Conservation (phyloP, 1,284 basidiomycete genomes). For the Boletus semigastroideus region DNA sequence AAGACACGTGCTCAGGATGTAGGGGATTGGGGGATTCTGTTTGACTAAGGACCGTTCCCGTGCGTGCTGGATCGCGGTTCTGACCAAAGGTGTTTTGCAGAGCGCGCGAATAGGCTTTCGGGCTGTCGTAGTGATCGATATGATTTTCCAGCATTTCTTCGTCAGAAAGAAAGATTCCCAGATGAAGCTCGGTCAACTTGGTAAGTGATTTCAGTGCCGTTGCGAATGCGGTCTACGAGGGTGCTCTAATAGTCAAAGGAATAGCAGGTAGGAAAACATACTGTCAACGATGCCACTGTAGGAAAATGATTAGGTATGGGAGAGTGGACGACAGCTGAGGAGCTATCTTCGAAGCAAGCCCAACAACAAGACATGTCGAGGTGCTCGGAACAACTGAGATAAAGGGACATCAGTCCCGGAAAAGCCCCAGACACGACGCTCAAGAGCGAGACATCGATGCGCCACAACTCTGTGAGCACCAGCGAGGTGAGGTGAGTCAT, state of each 20-base stretch:
- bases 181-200: constrained; percentile 50
- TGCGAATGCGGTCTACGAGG: constrained; percentile 29
- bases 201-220: constrained; percentile 38
- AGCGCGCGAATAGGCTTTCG: constrained; percentile 20
- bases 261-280: constrained; percentile 34
- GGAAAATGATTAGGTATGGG: constrained; percentile 54
- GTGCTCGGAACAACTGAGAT: constrained; percentile 57
- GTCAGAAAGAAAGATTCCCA: constrained; percentile 60
- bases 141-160: constrained; percentile 45
- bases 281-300: constrained; percentile 45
- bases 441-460: constrained; percentile 51
- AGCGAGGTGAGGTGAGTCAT: constrained; percentile 41
- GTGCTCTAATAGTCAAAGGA: constrained; percentile 12
- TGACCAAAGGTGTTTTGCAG: constrained; percentile 9
- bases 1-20: constrained; percentile 22
- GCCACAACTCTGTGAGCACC: constrained; percentile 50
- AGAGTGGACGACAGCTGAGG: constrained; percentile 55
- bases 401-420: constrained; percentile 44
- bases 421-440: constrained; percentile 45
- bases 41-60: constrained; percentile 26
- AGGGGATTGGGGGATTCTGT: constrained; percentile 11
- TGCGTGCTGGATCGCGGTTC: not conserved
- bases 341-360: constrained; percentile 60
- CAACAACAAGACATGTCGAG: constrained; percentile 58
- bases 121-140: constrained; percentile 39